phyloP scores from a whole-genome alignment of 768 basidiomycete species.

The Suillus ampliporus region DNA sequence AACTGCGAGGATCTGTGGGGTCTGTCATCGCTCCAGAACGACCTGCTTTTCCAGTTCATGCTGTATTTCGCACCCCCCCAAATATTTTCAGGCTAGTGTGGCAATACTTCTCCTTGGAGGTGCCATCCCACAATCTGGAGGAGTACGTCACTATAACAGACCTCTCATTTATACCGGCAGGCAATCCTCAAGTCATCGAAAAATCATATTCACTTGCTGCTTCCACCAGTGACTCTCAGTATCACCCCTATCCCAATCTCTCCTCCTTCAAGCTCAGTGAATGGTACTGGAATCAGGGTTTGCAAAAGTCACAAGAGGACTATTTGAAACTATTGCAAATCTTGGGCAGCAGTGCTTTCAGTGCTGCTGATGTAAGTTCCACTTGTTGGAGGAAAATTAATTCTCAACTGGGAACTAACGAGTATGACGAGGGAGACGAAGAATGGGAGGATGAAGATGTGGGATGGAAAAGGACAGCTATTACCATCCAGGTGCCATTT shows the following conservation, averaged over 20 bases:
- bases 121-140: no score
- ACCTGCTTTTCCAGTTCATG: no score
- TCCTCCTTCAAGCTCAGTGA: constrained; percentile 11
- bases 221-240: no score
- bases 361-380: not conserved
- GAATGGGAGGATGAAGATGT: constrained; percentile 16
- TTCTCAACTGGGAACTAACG: constrained; percentile 9
- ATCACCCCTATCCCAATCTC: constrained; percentile 11
- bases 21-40: not conserved
- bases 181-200: no score
- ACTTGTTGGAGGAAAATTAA: constrained; percentile 11
- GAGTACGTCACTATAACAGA: no score
- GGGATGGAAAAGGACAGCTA: constrained; percentile 5
- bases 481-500: constrained; percentile 15
- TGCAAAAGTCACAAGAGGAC: constrained; percentile 20
- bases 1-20: not conserved
- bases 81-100: no score
- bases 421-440: not conserved
- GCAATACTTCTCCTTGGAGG: no score
- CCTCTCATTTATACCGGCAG: no score
- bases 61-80: no score
- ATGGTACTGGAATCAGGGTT: constrained; percentile 26
- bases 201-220: no score
- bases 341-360: constrained; percentile 18
- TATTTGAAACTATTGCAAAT: constrained; percentile 23